Base-by-base conservation (phyloP, 495 filamentous ascomycete genomes). In the Penicillium odoratum region DNA sequence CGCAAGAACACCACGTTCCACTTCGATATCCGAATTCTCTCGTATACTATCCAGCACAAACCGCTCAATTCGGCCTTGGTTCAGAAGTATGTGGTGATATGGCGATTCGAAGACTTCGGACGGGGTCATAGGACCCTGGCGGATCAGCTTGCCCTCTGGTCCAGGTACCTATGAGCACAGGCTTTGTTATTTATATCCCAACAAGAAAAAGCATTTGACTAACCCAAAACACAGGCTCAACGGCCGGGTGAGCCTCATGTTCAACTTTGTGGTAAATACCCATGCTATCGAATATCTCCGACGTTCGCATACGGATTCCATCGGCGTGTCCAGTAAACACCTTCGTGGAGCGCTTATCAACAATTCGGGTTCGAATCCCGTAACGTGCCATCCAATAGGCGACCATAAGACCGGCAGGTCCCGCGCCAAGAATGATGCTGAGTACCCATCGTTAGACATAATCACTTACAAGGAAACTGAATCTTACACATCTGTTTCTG, bases 251-350 rank as follows among this genome's bases (percentile, higher is more conserved):
- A 8, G 77, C 74, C 58, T 89, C 87, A 42, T 85, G 82, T 74
- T 78, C 81, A 7, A 79, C 80, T 15, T 81, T 75, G 54, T 88
- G 81, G 3, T 73, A 81, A 53, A 89, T 81, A 6, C 83, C 86
- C 61, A 89, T 83, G 54, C 81, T 83, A 53, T 90, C 86, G 26
- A 89, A 83, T 13, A 88, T 81, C 65, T 88, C 86, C 13, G 86
- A 62, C 5, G 77, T 86, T n/a, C 86, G 78, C 31, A 72, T 67
- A 58, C 81, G 73, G 18, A 86, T 64, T 9, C 85, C 85, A 65
- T 88, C 85, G 7, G 85, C 85, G 62, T 87, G 85, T 3, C 85
- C 84, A 15, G 71, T 78, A 60, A 76, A 78, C 13, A 83, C 73
- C 56, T 80, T 81, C 5, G 72, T 81, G 7, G 66, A 71, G 33